A percentile compares a stretch with the other conserved stretches of the same genome.
phyloP scores from a whole-genome alignment of 441 rosid species.

The Populus tomentosa region DNA sequence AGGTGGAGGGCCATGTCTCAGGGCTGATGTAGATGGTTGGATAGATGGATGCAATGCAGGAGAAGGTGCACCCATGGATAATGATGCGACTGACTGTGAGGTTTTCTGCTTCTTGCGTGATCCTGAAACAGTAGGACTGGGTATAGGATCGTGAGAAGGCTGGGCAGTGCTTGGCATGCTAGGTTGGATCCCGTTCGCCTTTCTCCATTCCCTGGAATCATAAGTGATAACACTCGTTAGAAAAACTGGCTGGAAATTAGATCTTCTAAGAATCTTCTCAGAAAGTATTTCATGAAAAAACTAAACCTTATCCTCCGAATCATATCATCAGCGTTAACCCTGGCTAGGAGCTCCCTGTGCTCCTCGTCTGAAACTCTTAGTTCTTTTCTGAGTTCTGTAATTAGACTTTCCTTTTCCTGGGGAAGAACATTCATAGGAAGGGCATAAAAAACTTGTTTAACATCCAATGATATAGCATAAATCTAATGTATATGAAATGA shows the following conservation, averaged over 20 bases:
- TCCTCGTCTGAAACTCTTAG: slow-evolving; percentile 97
- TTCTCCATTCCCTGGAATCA: slow-evolving; percentile 93
- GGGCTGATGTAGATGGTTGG: slow-evolving; percentile 77
- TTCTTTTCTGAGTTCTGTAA: slow-evolving; percentile 95
- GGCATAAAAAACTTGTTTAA: slow-evolving; percentile 8
- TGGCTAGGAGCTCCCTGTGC: slow-evolving; percentile 79
- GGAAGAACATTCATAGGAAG: slow-evolving; percentile 14
- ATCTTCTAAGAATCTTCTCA: slow-evolving; percentile 12
- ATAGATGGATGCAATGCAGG: slow-evolving; percentile 66
- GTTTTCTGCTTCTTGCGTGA: slow-evolving; percentile 92
- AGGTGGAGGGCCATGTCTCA: slow-evolving; percentile 76
- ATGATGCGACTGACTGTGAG: slow-evolving; percentile 83
- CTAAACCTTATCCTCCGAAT: slow-evolving; percentile 86
- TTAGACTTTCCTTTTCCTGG: slow-evolving; percentile 96
- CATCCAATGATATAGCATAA: not conserved
- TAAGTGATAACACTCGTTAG: slow-evolving; percentile 21
- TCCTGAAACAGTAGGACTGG: slow-evolving; percentile 92
- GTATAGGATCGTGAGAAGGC: slow-evolving; percentile 60
- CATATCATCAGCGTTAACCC: slow-evolving; percentile 86
- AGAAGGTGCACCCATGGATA: slow-evolving; percentile 81
- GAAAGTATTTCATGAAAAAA: slow-evolving; percentile 16
- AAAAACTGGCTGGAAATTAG: slow-evolving; percentile 18
- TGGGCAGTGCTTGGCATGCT: slow-evolving; percentile 62
- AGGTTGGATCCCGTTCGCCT: slow-evolving; percentile 60
- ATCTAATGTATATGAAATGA: not conserved